A percentile compares a stretch with the other conserved stretches of the same genome.
phyloP scores from a whole-genome alignment of 1,284 basidiomycete genomes.

The Wallemia hederae region DNA sequence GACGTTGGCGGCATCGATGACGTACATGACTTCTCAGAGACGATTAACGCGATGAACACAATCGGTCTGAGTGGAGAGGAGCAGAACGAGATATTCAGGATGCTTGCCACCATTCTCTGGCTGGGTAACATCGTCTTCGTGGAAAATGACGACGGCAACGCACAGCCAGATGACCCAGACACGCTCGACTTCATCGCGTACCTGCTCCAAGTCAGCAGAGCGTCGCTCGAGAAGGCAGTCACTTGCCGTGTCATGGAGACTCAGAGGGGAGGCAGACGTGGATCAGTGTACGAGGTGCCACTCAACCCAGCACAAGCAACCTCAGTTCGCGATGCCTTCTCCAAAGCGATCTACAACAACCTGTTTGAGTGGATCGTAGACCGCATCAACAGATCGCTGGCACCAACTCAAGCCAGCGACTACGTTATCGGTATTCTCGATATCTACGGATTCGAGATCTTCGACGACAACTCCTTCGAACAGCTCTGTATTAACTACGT shows the following conservation, averaged over 20 bases:
- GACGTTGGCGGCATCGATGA: conserved; percentile 82
- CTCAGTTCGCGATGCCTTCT: conserved; percentile 64
- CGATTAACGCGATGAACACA: conserved; percentile 70
- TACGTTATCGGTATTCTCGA: conserved; percentile 90
- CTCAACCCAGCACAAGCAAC: conserved; percentile 73
- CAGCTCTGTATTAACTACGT: conserved; percentile 99
- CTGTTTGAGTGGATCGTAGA: conserved; percentile 99
- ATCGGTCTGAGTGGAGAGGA: conserved; percentile 63
- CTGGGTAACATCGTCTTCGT: conserved; percentile 76
- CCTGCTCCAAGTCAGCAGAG: conserved; percentile 60
- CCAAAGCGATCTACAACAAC: conserved; percentile 96
- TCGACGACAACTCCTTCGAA: conserved; percentile 95
- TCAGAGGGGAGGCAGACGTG: conserved; percentile 61
- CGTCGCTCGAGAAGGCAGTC: conserved; percentile 55
- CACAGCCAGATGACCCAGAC: conserved; percentile 44
- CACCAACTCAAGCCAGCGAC: conserved; percentile 38
- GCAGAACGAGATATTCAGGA: conserved; percentile 74
- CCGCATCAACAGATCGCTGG: conserved; percentile 86
- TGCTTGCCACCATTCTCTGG: conserved; percentile 81
- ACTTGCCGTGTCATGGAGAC: conserved; percentile 76
- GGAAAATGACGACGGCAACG: conserved; percentile 72
- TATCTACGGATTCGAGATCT: conserved; percentile 96
- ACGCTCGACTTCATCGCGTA: conserved; percentile 92
- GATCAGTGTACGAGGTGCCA: conserved; percentile 82
- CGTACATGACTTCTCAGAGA: conserved; percentile 56